phyloP scores from a whole-genome alignment of 192 early-diverging fungal genomes.

The Coemansia sp. region DNA sequence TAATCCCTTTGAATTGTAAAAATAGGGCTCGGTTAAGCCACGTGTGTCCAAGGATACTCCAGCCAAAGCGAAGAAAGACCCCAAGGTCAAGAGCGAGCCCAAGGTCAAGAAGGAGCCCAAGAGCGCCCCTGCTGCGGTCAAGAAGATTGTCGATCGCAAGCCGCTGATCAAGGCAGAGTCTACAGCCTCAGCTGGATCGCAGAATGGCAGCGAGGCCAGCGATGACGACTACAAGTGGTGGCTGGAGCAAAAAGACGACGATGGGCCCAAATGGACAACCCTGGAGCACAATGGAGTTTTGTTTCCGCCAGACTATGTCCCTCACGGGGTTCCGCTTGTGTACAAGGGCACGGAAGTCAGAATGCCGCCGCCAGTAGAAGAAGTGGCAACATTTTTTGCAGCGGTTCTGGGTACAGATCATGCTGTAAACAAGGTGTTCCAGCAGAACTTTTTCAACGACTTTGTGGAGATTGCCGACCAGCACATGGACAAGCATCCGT shows the following conservation, averaged over 20 bases:
- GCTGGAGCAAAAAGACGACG: slow-evolving; percentile 63
- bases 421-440: slow-evolving; percentile 78
- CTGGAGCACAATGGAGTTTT: slow-evolving; percentile 83
- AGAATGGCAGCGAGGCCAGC: slow-evolving; percentile 36
- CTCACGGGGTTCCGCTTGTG: slow-evolving; percentile 83
- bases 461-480: slow-evolving; percentile 68
- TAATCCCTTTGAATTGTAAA: no score
- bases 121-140: slow-evolving; percentile 8
- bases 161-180: slow-evolving; percentile 43
- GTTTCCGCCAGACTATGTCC: slow-evolving; percentile 88
- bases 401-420: slow-evolving; percentile 80
- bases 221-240: slow-evolving; percentile 74
- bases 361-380: slow-evolving; percentile 79
- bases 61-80: slow-evolving; percentile 9
- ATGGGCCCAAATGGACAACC: slow-evolving; percentile 77
- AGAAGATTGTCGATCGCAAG: slow-evolving; percentile 26
- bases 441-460: slow-evolving; percentile 91
- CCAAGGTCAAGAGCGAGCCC: background rate
- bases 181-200: slow-evolving; percentile 10
- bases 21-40: no score
- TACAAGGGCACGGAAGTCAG: slow-evolving; percentile 72
- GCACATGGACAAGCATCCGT: slow-evolving; percentile 59
- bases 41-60: background rate
- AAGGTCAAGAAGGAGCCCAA: slow-evolving; percentile 19
- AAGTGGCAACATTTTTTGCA: slow-evolving; percentile 94